Evolutionary conservation across 2,329 filamentous ascomycete genomes (phyloP), one percentile per base, ranked within the genome.

Genomic region (Paracoccidioides lutzii): DNA sequence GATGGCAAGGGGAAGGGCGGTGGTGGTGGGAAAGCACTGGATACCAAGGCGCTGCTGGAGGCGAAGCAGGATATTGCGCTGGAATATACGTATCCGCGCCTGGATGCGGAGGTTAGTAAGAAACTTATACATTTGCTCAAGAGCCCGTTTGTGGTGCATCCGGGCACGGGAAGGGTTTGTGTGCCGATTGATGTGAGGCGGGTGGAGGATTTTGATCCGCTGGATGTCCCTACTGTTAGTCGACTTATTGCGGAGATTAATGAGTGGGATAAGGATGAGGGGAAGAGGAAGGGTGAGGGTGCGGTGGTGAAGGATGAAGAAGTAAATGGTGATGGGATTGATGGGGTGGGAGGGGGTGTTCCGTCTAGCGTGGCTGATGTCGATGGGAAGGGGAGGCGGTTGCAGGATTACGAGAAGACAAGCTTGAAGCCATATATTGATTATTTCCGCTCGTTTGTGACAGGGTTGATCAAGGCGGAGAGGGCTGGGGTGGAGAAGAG

Each of bases 71-170:
- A 97, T 67, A 87, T 98, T 59, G 84, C 97, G 3, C 81, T 98
- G 35, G 93, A 98, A 73, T 97, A 98, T 73, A 96, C 93, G 5
- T 98, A 98, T 71, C 93, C 93, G 3, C 85, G 93, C 42, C 86
- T 98, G 55, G 93, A 98, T 76, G 90, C 93, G 59, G 90, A 95
- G 71, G 93, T 98, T 68, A 93, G 87, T 67, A 97, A 97, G 77
- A 95, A 96, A 69, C 82, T 95, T 56, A 97, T 96, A 75, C 93
- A 98, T 79, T 82, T 98, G 78, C 83, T 98, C 63, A 98, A 98
- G 70, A 90, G 85, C 59, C 93, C 93, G 0, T 98, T 98, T 66
- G 91, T 96, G 58, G 85, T 98, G 41, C 93, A 98, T 69, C 93
- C 93, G 0, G 90, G 90, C 15, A 98, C 93, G 0, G 91, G 93